phyloP scores from a whole-genome alignment of 768 basidiomycete genomes.

The Saitozyma podzolica region DNA sequence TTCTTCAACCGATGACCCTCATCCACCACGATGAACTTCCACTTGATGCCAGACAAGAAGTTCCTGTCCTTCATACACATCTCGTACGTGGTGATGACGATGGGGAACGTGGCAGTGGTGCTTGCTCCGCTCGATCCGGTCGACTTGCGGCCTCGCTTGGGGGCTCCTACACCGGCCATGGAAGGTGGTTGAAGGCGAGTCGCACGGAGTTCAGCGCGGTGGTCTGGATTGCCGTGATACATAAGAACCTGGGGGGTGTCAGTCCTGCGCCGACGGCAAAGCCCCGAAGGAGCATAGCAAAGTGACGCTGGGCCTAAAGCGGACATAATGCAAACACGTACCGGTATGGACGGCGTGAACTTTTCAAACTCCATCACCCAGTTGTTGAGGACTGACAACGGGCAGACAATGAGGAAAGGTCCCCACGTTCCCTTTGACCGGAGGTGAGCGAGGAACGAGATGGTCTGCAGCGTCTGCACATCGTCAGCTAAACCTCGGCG shows the following conservation, averaged over 20 bases:
- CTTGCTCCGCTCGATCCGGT: conserved; percentile 31
- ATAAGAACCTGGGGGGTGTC: conserved; percentile 63
- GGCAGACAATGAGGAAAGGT: conserved; percentile 86
- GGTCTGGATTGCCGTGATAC: conserved; percentile 82
- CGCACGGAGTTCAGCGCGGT: conserved; percentile 74
- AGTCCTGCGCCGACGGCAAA: neutral
- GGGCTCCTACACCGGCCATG: conserved; percentile 28
- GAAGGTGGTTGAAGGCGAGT: conserved; percentile 59
- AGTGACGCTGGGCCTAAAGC: conserved; percentile 4
- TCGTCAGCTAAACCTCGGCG: neutral
- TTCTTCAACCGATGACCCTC: conserved; percentile 88
- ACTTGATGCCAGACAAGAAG: conserved; percentile 64
- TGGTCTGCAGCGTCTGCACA: conserved; percentile 84
- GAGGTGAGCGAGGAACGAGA: conserved; percentile 88
- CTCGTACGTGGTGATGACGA: conserved; percentile 89
- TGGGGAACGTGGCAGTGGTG: conserved; percentile 63
- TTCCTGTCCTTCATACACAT: conserved; percentile 81
- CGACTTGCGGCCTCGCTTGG: conserved; percentile 34
- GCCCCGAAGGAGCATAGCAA: neutral
- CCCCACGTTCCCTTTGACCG: conserved; percentile 69
- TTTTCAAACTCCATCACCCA: conserved; percentile 82
- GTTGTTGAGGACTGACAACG: conserved; percentile 87
- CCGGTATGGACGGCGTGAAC: conserved; percentile 69
- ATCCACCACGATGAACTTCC: conserved; percentile 78
- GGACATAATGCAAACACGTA: conserved; percentile 50